Evolutionary conservation across 257 asterid genomes (phyloP).

Genomic region (Leonotis leonurus): DNA sequence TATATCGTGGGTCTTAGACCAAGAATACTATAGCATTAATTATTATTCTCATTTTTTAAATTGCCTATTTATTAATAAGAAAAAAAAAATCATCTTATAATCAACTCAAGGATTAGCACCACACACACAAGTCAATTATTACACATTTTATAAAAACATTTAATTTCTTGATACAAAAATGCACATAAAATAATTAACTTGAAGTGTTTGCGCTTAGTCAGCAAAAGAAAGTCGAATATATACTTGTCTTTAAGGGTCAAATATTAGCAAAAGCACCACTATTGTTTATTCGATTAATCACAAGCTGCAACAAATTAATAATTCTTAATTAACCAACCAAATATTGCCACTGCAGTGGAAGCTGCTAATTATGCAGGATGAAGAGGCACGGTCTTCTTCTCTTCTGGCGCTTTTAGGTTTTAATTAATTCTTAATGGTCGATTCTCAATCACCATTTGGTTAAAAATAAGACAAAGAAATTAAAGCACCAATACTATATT

Average conservation of each 20-base stretch:
- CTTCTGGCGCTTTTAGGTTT: background rate
- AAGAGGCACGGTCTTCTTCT: background rate
- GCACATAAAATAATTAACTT: too few relatives aligned
- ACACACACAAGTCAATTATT: too few relatives aligned
- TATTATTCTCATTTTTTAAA: too few relatives aligned
- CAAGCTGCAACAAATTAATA: background rate
- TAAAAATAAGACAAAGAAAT: background rate
- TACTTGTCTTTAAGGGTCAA: background rate
- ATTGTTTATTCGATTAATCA: background rate
- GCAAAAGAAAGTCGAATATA: background rate
- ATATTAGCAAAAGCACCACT: background rate
- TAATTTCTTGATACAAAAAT: too few relatives aligned
- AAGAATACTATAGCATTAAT: too few relatives aligned
- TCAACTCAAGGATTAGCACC: too few relatives aligned
- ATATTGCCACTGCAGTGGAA: too few relatives aligned
- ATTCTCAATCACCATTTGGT: background rate
- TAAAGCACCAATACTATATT: background rate
- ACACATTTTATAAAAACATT: too few relatives aligned
- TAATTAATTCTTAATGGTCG: background rate
- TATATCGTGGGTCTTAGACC: too few relatives aligned
- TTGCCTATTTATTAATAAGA: too few relatives aligned
- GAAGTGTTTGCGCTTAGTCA: background rate
- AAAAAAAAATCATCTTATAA: too few relatives aligned
- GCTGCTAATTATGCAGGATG: too few relatives aligned
- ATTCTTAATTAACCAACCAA: background rate